phyloP scores from a whole-genome alignment of 2,329 filamentous ascomycete genomes.

The Scedosporium aurantiacum region DNA sequence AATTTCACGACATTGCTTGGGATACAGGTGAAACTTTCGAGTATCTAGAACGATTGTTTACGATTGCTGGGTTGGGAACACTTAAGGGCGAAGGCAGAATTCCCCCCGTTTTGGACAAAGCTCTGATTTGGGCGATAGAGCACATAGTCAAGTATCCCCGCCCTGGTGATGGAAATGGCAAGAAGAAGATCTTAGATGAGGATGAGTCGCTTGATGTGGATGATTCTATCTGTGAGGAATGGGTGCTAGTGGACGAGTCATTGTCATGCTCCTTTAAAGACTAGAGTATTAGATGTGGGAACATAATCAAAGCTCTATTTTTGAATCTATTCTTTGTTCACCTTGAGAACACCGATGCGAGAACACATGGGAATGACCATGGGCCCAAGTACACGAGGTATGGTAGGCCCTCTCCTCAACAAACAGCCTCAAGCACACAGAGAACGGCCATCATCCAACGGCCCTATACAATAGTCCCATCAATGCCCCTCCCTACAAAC shows the following conservation, averaged over 20 bases:
- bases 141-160: conserved; percentile 13
- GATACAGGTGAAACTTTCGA: conserved; percentile 37
- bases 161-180: background rate
- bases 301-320: too few species aligned
- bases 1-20: conserved; percentile 43
- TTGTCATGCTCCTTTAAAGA: background rate
- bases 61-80: conserved; percentile 35
- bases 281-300: too few species aligned
- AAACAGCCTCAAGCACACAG: too few species aligned
- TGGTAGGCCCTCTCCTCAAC: too few species aligned
- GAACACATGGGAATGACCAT: too few species aligned
- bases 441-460: background rate
- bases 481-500: background rate
- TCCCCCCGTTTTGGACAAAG: conserved; percentile 31
- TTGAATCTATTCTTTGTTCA: too few species aligned
- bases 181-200: too few species aligned
- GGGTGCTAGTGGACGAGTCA: background rate
- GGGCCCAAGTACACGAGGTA: too few species aligned
- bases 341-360: too few species aligned
- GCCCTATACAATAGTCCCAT: background rate
- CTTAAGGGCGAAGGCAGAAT: conserved; percentile 34
- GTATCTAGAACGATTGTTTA: conserved; percentile 34
- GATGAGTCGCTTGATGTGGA: too few species aligned
- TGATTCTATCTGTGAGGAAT: background rate
- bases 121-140: conserved; percentile 36